Evolutionary conservation across 352 stramenopile genomes (phyloP).

Genomic region (Phytophthora podocarpi): DNA sequence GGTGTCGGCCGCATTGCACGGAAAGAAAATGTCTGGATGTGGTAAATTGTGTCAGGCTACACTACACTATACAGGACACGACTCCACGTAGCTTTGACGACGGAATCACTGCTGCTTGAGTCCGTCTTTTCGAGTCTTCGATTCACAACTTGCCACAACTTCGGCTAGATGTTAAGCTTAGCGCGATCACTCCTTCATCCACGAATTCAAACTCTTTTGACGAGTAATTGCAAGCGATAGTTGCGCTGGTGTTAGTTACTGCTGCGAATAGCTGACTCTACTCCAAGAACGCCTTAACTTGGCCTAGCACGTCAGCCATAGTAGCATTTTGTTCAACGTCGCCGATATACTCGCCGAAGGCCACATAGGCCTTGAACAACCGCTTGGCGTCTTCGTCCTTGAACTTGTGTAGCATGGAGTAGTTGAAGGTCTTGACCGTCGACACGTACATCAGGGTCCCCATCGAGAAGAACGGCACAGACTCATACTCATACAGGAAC

Average conservation of each 20-base stretch:
- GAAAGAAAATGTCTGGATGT: slow-evolving; percentile 31
- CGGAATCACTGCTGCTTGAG: neutral
- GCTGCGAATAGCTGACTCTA: neutral
- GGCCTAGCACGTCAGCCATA: slow-evolving; percentile 27
- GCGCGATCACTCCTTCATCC: too few relatives aligned
- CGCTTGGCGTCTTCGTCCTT: slow-evolving; percentile 29
- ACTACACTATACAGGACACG: slow-evolving; percentile 19
- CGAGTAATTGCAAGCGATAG: too few relatives aligned
- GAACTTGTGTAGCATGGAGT: slow-evolving; percentile 68
- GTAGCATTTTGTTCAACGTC: slow-evolving; percentile 38
- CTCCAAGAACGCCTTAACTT: slow-evolving; percentile 7
- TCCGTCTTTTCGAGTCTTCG: too few relatives aligned
- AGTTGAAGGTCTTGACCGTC: slow-evolving; percentile 56
- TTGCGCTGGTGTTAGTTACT: neutral
- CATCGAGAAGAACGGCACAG: slow-evolving; percentile 52
- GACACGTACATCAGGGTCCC: slow-evolving; percentile 51
- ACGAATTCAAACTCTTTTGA: too few relatives aligned
- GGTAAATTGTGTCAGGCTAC: slow-evolving; percentile 8
- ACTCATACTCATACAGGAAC: slow-evolving; percentile 60
- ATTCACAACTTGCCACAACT: too few relatives aligned
- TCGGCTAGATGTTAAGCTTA: too few relatives aligned
- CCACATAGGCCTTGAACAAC: slow-evolving; percentile 55
- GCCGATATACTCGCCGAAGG: slow-evolving; percentile 51
- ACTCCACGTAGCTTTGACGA: slow-evolving; percentile 20
- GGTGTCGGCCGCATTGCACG: too few relatives aligned